A percentile compares a stretch with the other conserved stretches of the same genome.
Evolutionary conservation across 768 basidiomycete species (phyloP).

Genomic region (Pleurotus eryngii): DNA sequence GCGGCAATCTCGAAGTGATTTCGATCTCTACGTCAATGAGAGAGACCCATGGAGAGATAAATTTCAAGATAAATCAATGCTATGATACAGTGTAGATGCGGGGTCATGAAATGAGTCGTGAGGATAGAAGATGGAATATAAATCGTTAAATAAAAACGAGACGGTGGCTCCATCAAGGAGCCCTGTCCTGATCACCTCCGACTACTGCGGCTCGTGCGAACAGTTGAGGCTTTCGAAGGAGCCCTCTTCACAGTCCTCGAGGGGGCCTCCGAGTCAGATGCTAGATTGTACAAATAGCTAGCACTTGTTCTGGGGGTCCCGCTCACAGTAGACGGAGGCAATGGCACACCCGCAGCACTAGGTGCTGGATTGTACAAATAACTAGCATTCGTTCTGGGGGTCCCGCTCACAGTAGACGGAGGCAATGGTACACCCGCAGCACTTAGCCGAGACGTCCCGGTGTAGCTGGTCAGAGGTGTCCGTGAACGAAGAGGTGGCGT

Average conservation of each 20-base stretch:
- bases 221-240: not conserved
- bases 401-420: conserved; percentile 6
- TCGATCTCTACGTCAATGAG: no score
- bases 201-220: conserved; percentile 2
- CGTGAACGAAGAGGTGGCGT: conserved; percentile 5
- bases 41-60: not conserved
- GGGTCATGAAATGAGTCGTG: not conserved
- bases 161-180: no score
- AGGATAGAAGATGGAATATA: not conserved
- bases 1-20: no score
- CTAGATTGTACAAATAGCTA: not conserved
- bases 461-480: conserved; percentile 1
- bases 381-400: not conserved
- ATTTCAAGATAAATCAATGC: not conserved
- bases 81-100: conserved; percentile 8
- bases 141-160: no score
- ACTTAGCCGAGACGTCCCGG: not conserved
- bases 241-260: not conserved
- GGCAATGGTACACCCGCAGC: conserved; percentile 6
- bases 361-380: not conserved
- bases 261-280: not conserved
- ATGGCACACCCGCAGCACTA: conserved; percentile 1
- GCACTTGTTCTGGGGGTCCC: conserved; percentile 5
- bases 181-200: not conserved
- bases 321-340: conserved; percentile 7